Conservation (phyloP, 495 filamentous ascomycete genomes). For the Glonium stellatum region DNA sequence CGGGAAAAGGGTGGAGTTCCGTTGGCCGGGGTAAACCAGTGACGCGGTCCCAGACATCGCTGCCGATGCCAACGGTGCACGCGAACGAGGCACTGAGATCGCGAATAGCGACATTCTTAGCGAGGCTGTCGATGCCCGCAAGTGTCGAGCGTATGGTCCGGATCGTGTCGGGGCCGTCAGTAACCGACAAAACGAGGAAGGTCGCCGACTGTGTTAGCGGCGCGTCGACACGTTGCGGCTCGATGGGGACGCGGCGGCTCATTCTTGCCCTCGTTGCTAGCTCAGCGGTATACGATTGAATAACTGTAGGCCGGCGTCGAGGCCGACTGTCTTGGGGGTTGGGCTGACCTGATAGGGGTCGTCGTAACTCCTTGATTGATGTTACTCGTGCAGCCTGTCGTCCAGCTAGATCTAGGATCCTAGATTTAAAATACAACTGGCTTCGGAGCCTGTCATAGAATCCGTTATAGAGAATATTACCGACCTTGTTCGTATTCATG, state of each 20-base stretch:
- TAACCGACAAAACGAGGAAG: slow-evolving; percentile 46
- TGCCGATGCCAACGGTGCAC: slow-evolving; percentile 51
- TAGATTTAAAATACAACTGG: too few species aligned
- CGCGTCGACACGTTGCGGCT: slow-evolving; percentile 44
- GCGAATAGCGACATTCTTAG: slow-evolving; percentile 51
- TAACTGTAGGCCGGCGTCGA: not conserved
- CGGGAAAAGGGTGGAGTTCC: slow-evolving; percentile 48
- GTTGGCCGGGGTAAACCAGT: slow-evolving; percentile 41
- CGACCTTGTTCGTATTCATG: too few species aligned
- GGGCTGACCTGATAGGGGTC: not conserved
- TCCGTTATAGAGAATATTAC: too few species aligned
- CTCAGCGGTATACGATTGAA: not conserved
- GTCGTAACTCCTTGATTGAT: not conserved
- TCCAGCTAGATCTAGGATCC: too few species aligned
- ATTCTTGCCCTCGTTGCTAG: not conserved
- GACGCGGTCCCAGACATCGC: slow-evolving; percentile 43
- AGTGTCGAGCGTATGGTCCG: slow-evolving; percentile 42
- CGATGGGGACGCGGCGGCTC: slow-evolving; percentile 34
- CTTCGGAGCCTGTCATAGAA: too few species aligned
- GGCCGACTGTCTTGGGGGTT: not conserved
- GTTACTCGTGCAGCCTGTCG: not conserved
- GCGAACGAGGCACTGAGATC: slow-evolving; percentile 45
- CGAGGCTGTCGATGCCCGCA: slow-evolving; percentile 40
- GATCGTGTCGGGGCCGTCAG: slow-evolving; percentile 31
- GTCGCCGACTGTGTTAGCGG: slow-evolving; percentile 47